phyloP scores from a whole-genome alignment of 768 basidiomycete species.

The Suillus weaverae region DNA sequence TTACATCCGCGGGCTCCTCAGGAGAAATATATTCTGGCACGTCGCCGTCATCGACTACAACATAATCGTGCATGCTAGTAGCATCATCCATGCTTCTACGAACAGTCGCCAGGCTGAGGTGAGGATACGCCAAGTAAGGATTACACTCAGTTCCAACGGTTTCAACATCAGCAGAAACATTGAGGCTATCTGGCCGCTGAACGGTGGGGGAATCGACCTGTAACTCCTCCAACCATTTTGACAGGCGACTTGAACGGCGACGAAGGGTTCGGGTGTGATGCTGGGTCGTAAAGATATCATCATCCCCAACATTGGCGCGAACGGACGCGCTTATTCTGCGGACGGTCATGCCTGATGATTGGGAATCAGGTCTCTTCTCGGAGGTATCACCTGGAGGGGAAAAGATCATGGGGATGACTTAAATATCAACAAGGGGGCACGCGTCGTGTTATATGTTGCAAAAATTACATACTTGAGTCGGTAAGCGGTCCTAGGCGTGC shows the following conservation, averaged over 20 bases:
- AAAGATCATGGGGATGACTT: slow-evolving; percentile 7
- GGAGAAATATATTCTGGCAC: slow-evolving; percentile 24
- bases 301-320: slow-evolving; percentile 15
- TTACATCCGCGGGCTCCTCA: slow-evolving; percentile 15
- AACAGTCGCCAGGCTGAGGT: slow-evolving; percentile 30
- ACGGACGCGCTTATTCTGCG: slow-evolving; percentile 28
- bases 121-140: slow-evolving; percentile 45
- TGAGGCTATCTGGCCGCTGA: slow-evolving; percentile 15
- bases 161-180: slow-evolving; percentile 22
- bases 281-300: slow-evolving; percentile 8
- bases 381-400: slow-evolving; percentile 19
- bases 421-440: slow-evolving; percentile 31
- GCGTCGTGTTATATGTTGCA: slow-evolving; percentile 27
- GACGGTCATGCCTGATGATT: slow-evolving; percentile 32
- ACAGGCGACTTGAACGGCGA: slow-evolving; percentile 40
- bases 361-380: slow-evolving; percentile 20
- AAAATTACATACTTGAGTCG: slow-evolving; percentile 23
- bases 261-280: slow-evolving; percentile 19
- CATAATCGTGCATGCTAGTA: slow-evolving; percentile 40
- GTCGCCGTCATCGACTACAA: slow-evolving; percentile 38
- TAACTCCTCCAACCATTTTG: slow-evolving; percentile 47
- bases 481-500: neutral
- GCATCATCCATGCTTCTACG: slow-evolving; percentile 32
- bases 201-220: slow-evolving; percentile 24
- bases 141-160: slow-evolving; percentile 32